These are phyloP conservation scores for Penicillium malachiteum DNA, from an alignment of 495 filamentous ascomycete species.

Conservation along the genomic window DNA sequence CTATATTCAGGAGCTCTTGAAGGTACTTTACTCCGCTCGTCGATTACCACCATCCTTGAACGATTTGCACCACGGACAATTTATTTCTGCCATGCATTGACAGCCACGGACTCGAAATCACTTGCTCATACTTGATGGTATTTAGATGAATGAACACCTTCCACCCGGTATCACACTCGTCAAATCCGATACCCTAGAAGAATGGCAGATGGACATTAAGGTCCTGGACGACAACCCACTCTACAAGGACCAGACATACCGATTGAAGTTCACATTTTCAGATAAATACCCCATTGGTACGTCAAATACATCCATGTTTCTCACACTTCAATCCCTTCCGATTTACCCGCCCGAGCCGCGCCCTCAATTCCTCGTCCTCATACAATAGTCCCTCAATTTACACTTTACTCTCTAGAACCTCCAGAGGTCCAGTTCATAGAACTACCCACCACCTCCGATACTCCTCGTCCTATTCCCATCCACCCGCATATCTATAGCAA, in stretches of 20 bases:
- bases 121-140: background rate
- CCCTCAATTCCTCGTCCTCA: background rate
- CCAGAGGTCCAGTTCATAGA: constrained; percentile 89
- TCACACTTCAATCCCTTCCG: too few species aligned
- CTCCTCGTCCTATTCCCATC: constrained; percentile 75
- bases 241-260: constrained; percentile 76
- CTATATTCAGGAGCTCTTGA: constrained; percentile 35
- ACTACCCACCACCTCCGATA: constrained; percentile 40
- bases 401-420: constrained; percentile 56
- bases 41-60: background rate
- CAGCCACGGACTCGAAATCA: too few species aligned
- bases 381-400: background rate
- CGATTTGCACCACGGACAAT: too few species aligned
- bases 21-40: constrained; percentile 27
- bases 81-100: too few species aligned
- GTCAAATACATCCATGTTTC: background rate
- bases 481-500: constrained; percentile 98
- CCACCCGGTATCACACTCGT: constrained; percentile 76
- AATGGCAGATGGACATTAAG: constrained; percentile 91
- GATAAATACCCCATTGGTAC: constrained; percentile 87
- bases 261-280: constrained; percentile 84
- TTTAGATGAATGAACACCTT: constrained; percentile 49
- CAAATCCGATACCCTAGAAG: constrained; percentile 73
- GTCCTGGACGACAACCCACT: constrained; percentile 91
- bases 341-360: too few species aligned